These are phyloP conservation scores for Naganishia cerealis DNA, from an alignment of 1,284 basidiomycete genomes.

Conservation along the genomic window DNA sequence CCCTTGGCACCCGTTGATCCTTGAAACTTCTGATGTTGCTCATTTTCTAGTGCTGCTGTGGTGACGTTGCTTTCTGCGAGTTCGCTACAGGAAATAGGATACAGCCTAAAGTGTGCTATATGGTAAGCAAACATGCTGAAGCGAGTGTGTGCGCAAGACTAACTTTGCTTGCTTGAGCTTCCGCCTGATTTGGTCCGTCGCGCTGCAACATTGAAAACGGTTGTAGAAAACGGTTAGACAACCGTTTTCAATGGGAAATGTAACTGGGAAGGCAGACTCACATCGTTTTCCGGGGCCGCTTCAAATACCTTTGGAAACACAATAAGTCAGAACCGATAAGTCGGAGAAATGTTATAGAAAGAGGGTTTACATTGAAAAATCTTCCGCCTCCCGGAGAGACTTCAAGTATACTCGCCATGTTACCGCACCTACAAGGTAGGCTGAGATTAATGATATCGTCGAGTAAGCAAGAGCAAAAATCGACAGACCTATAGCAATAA, in stretches of 20 bases:
- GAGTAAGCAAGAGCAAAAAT: background rate
- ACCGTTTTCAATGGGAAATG: background rate
- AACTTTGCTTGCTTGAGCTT: slow-evolving; percentile 36
- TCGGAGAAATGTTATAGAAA: background rate
- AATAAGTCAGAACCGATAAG: background rate
- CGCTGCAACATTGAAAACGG: slow-evolving; percentile 38
- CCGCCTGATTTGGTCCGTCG: slow-evolving; percentile 51
- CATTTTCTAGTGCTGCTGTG: background rate
- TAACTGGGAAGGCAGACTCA: slow-evolving; percentile 29
- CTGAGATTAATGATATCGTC: background rate
- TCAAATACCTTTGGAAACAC: slow-evolving; percentile 60
- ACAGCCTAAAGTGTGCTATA: slow-evolving; percentile 19
- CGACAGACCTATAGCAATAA: slow-evolving; percentile 67
- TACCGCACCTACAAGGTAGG: slow-evolving; percentile 72
- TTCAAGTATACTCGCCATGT: slow-evolving; percentile 93
- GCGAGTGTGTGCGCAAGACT: background rate
- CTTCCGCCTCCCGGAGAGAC: slow-evolving; percentile 84
- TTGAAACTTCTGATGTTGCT: background rate
- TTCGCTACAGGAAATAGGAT: slow-evolving; percentile 33
- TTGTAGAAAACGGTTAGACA: slow-evolving; percentile 19
- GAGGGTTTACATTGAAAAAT: slow-evolving; percentile 79
- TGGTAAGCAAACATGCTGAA: no score
- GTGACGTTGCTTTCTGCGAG: background rate
- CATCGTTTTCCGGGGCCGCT: slow-evolving; percentile 92
- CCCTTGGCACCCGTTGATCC: background rate